Base-by-base conservation (phyloP, 2,329 filamentous ascomycete genomes). In the Akanthomyces uredinophilus region DNA sequence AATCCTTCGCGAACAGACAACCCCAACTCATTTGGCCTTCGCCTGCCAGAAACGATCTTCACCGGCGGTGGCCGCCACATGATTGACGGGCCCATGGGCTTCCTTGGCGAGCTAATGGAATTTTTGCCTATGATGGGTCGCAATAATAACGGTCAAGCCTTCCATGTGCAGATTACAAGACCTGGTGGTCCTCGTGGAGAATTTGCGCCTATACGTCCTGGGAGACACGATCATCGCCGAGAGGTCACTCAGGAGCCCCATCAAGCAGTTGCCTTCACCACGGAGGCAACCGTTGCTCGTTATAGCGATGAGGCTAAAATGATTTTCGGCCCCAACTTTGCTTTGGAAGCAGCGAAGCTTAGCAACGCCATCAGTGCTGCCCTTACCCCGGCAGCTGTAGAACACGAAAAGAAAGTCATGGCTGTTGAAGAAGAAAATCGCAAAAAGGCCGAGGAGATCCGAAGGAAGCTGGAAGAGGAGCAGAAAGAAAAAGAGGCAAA, bases 221-320 rank as follows among this genome's bases (percentile, higher is more conserved):
- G 73, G 10, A 74, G 81, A n/a, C 70, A 73, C 22, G 82, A 85
- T 22, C 73, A 74, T 44, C 80, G 83, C 27, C 78, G 81, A 14
- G 81, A 83, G 24, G 67, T 66, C 20, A 68, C 75, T 43, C 76
- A 82, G 69, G 88, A 91, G 62, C 89, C 89, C 14, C 80, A 85
- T n/a, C 88, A 90, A 67, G 89, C 91, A 14, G 87, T 93, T 29
- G 79, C 86, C 3, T 98, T 98, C 72, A 78, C 82, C 22, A 81
- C 91, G 10, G 84, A 86, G 43, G 81, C 85, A 10, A 98, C 95
- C 1, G 79, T 83, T 61, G 82, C 83, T 59, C 88, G 95, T 64
- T 99, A 96, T 88, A 86, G 90, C 70, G 92, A 97, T 70, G 96
- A 98, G 73, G 88, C 92, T 10, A 87, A 89, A 65, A 87, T 99